Percentiles rank a stretch among this genome's conserved stretches.
phyloP scores from a whole-genome alignment of 805 yeast species.

The Metschnikowia chrysomelidarum region DNA sequence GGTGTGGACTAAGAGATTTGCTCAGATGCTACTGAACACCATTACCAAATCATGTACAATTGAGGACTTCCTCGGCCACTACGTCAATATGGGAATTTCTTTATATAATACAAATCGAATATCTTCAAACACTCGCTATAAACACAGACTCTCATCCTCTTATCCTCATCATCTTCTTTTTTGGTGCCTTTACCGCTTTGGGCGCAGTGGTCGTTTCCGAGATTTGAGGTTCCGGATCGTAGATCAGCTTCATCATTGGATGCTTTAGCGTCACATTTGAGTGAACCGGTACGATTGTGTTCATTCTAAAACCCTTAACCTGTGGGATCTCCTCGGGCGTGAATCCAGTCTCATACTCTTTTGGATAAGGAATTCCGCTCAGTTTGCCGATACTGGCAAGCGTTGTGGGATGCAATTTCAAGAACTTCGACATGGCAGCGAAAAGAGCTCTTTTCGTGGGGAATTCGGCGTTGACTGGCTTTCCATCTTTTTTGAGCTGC shows the following conservation, averaged over 20 bases:
- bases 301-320: slow-evolving; percentile 87
- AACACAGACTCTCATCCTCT: slow-evolving; percentile 40
- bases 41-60: too few relatives aligned
- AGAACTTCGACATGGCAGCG: slow-evolving; percentile 55
- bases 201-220: slow-evolving; percentile 36
- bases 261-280: slow-evolving; percentile 78
- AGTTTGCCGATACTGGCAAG: slow-evolving; percentile 47
- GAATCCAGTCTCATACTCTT: slow-evolving; percentile 50
- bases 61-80: too few relatives aligned
- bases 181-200: slow-evolving; percentile 45
- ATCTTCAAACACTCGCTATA: too few relatives aligned
- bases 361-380: slow-evolving; percentile 62
- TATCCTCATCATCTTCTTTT: slow-evolving; percentile 60
- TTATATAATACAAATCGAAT: too few relatives aligned
- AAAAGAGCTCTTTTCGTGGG: slow-evolving; percentile 62
- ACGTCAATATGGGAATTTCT: too few relatives aligned
- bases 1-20: too few relatives aligned
- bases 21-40: too few relatives aligned
- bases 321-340: slow-evolving; percentile 61
- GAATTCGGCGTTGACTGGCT: slow-evolving; percentile 41
- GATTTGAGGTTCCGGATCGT: slow-evolving; percentile 48
- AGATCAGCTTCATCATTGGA: slow-evolving; percentile 73
- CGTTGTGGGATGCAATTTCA: slow-evolving; percentile 69
- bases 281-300: slow-evolving; percentile 83
- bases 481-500: slow-evolving; percentile 47